Base-by-base conservation (phyloP, 257 asterid species). In the Gentiana macrophylla region DNA sequence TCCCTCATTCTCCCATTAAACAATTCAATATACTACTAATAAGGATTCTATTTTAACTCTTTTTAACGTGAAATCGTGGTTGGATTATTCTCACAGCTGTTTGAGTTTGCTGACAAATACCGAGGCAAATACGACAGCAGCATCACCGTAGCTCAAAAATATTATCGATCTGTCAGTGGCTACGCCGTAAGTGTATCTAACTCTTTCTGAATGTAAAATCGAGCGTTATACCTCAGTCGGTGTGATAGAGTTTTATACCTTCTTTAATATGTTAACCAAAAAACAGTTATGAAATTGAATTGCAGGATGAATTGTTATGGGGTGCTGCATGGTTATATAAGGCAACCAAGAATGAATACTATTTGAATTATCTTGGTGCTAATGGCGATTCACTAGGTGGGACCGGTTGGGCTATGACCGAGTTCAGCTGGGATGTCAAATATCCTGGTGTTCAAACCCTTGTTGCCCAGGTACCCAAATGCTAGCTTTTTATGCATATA, bases 401-500 rank as follows among this genome's bases (percentile, higher is more conserved):
- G 37, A 91, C 98, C 52, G 96, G 88, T 36, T 91, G 98, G 98
- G 80, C 86, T 52, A 87, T 91, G 98, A 79, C 94, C 35, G 96
- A 91, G 59, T 91, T 91, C 56, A 92, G 98, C 0, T 91, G 98
- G 98, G 98, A 91, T 59, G 98, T 91, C 4, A 91, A 91, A 59
- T 91, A 91, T 63, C 90, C 98, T 35, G 98, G 98, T 56, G 98
- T 83, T 45, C 98, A 91, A 56, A 77, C 93, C 36, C 83, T 91
- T 32, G 95, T 87, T 50, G 84, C 98, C 7, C 71, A 91, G 96
- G 98, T 87, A 61, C 24, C 35, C 6, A 32, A 33, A 12, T 37
- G 45, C 24, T 24, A 24, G 24, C 24, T 24, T 24, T 24, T 24
- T 24, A 24, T 24, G 24, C 24, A 24, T 24, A 24, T 24, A 24